Conservation (phyloP, 257 asterid species). For the Solanum chilense region DNA sequence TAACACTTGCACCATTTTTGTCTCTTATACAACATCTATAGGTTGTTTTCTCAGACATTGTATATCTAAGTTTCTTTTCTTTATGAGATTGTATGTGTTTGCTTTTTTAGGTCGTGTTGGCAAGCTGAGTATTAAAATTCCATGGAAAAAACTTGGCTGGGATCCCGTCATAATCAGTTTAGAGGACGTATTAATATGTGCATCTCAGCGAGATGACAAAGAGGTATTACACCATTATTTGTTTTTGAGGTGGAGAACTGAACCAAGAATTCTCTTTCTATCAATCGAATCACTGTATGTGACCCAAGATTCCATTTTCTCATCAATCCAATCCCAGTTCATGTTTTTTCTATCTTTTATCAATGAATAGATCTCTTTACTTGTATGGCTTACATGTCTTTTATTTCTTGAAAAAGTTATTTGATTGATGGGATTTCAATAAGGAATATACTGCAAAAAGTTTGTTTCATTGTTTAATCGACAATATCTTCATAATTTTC, state of each 20-base stretch:
- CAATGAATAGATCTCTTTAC: not conserved
- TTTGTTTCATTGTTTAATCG: not conserved
- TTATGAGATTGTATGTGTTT: not conserved
- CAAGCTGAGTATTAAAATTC: constrained; percentile 84
- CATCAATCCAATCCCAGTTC: not conserved
- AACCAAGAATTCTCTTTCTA: not conserved
- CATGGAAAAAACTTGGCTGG: constrained; percentile 99
- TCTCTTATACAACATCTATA: not conserved
- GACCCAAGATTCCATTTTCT: not conserved
- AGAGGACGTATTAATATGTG: constrained; percentile 74
- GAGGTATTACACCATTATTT: constrained; percentile 40
- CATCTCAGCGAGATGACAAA: constrained; percentile 65
- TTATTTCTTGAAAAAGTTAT: not conserved
- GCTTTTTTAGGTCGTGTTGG: constrained; percentile 69
- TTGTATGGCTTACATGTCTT: not conserved
- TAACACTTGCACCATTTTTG: not conserved
- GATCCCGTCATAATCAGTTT: constrained; percentile 77
- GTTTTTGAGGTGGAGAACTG: not conserved
- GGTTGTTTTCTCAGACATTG: not conserved
- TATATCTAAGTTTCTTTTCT: not conserved
- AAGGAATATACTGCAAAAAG: not conserved
- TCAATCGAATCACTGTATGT: not conserved
- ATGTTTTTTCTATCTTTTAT: not conserved
- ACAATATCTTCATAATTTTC: not conserved
- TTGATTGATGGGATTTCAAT: not conserved